Base-by-base conservation (phyloP, 2,329 filamentous ascomycete species). In the Pseudogymnoascus sp. region DNA sequence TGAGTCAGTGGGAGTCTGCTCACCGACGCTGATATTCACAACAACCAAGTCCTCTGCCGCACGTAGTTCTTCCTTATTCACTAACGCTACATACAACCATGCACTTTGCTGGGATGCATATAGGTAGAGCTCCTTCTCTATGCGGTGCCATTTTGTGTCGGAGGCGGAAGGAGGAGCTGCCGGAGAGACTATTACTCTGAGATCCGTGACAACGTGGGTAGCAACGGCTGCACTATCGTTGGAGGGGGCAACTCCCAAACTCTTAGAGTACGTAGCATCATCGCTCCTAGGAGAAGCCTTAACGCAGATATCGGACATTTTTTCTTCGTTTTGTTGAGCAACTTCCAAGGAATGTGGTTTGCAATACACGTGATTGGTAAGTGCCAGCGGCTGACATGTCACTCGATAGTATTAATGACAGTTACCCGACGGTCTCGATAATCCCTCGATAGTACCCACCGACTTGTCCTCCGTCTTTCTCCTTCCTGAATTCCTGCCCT, bases 1-100 rank as follows among this genome's bases (percentile, higher is more conserved):
- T 59, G 78, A 77, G 60, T 71, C 68, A 62, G 83, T 81, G 14
- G 78, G 78, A 49, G 78, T 75, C 1, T 85, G n/a, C 37, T 40
- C 37, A n/a, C 37, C n/a, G 7, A 40, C n/a, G 37, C 37, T 25
- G 12, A 25, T 45, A 45, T 45, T 6, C 4, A 45, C 9, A 45
- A 45, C 16, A 18, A 43, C 40, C 5, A 43, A 2, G 18, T 43
- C 18, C 16, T 41, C 40, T 6, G 40, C 40, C 9, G 16, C 4
- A 23, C 40, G 40, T 43, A 43, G 18, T 14, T 40, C 37, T 40
- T 16, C 37, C n/a, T 40, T 4, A 16, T 40, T 16, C 4, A 7
- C 37, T 40, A 40, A 40, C n/a, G 37, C 37, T 40, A 40, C 37
- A 40, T 40, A 40, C 7, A 40, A 7, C 37, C 37, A 40, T 2